A percentile compares a stretch with the other conserved stretches of the same genome.
phyloP scores from a whole-genome alignment of 75 land plant species.

The Sequoiadendron giganteum region DNA sequence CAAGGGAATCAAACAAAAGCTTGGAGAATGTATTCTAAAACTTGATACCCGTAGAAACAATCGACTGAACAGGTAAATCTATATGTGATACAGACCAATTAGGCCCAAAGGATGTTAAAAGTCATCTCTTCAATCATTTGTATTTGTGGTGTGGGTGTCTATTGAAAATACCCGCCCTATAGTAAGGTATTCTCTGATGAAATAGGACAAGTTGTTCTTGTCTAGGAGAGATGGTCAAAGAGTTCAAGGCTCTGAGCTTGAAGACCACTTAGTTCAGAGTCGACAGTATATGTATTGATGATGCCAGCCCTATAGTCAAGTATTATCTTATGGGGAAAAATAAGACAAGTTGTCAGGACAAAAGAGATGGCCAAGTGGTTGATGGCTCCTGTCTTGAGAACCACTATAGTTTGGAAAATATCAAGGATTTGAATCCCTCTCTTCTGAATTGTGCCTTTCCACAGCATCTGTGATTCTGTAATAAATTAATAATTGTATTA shows the following conservation, averaged over 20 bases:
- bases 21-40: background rate
- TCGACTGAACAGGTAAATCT: background rate
- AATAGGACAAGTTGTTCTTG: background rate
- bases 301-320: background rate
- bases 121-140: background rate
- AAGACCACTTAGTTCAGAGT: background rate
- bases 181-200: too few relatives aligned
- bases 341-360: background rate
- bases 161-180: background rate
- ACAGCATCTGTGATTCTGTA: background rate
- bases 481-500: too few relatives aligned
- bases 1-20: background rate
- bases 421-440: background rate
- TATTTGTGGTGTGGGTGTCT: too few relatives aligned
- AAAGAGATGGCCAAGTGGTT: background rate
- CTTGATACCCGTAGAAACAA: background rate
- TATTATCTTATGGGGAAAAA: background rate
- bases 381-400: background rate
- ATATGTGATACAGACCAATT: background rate
- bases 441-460: background rate
- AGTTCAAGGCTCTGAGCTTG: background rate
- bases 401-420: background rate
- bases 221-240: background rate
- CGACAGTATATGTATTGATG: background rate
- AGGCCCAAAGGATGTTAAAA: background rate